Conservation (phyloP, 305 asterid species). For the Withania somnifera region DNA sequence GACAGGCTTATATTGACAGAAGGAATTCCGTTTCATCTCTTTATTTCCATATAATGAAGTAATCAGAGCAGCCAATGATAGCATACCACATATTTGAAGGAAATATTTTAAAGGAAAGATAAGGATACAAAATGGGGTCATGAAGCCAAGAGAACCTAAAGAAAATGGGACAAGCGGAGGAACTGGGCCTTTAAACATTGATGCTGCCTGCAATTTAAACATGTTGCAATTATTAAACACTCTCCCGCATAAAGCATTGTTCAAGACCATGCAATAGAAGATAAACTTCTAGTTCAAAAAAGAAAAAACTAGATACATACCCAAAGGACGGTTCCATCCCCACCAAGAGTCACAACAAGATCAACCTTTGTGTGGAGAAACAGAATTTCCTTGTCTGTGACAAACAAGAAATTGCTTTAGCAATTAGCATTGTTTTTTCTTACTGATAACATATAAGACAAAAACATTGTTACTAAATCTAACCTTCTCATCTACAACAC, state of each 20-base stretch:
- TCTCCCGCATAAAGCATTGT: not conserved
- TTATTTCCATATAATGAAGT: not conserved
- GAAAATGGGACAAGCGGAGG: slow-evolving; percentile 98
- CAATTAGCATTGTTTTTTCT: not conserved
- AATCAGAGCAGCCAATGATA: not conserved
- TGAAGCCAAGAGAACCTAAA: slow-evolving; percentile 95
- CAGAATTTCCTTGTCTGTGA: slow-evolving; percentile 63
- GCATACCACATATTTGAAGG: not conserved
- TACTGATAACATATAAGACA: not conserved
- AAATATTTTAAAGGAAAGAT: not conserved
- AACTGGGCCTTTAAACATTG: slow-evolving; percentile 98
- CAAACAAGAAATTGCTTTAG: slow-evolving; percentile 3
- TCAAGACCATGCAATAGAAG: too few species aligned
- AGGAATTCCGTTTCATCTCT: not conserved
- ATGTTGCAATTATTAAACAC: not conserved
- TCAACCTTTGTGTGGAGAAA: slow-evolving; percentile 80
- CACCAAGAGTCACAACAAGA: slow-evolving; percentile 90
- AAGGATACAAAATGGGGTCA: slow-evolving; percentile 99
- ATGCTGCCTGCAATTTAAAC: slow-evolving; percentile 71
- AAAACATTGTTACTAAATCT: not conserved
- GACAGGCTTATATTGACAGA: not conserved
- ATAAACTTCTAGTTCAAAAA: not conserved
- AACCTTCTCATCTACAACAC: too few species aligned
- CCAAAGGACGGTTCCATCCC: slow-evolving; percentile 99
- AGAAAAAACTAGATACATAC: slow-evolving; percentile 26